These are phyloP conservation scores for Klebsormidium nitens DNA, from an alignment of 139 green algal species.

Conservation along the genomic window DNA sequence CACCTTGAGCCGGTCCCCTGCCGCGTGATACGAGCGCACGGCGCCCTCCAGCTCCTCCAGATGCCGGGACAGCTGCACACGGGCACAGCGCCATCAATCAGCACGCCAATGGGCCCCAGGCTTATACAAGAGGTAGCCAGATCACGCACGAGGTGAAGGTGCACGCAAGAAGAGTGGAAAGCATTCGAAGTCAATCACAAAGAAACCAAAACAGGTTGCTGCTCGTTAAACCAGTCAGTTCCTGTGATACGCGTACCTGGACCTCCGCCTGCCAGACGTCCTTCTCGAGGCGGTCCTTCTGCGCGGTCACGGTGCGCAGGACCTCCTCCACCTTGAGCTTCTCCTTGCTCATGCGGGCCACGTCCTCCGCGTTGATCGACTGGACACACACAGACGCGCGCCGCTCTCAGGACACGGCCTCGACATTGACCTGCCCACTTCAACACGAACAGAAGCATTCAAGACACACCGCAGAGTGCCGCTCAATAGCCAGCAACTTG, in stretches of 20 bases:
- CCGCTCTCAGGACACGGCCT: no score
- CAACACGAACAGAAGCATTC: no score
- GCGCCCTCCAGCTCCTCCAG: constrained; percentile 20
- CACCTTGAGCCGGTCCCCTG: constrained; percentile 55
- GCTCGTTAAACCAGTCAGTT: no score
- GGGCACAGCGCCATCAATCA: background rate
- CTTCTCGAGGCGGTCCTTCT: constrained; percentile 61
- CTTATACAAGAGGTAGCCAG: no score
- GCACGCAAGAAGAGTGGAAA: no score
- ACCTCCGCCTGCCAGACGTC: constrained; percentile 60
- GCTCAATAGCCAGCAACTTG: no score
- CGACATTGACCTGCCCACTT: background rate
- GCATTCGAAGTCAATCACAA: no score
- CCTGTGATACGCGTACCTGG: constrained; percentile 39
- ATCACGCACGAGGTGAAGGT: no score
- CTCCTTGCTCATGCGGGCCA: constrained; percentile 45
- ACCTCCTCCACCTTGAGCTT: constrained; percentile 61
- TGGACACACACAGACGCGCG: no score
- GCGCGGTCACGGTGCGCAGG: constrained; percentile 46
- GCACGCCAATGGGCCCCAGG: background rate
- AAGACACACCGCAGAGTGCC: no score
- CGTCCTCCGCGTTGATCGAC: constrained; percentile 33
- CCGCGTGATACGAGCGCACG: constrained; percentile 9
- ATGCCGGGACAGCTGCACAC: constrained; percentile 3
- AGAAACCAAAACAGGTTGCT: no score